Evolutionary conservation across 169 alveolate genomes (phyloP).

Genomic region (Plasmodium sp.): DNA sequence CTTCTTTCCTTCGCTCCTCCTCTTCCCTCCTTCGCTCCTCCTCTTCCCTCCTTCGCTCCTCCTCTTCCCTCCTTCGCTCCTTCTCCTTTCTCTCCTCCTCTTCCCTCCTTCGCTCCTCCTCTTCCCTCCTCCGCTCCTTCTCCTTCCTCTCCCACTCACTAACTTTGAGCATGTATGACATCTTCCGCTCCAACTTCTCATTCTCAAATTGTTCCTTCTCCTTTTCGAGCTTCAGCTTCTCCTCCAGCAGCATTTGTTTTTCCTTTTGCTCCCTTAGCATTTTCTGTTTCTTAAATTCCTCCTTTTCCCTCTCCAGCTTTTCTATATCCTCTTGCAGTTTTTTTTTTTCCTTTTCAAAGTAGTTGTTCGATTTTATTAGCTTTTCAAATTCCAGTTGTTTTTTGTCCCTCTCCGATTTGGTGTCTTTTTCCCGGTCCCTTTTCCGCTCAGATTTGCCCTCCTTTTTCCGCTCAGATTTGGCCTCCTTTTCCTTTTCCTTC

Average conservation of each 20-base stretch:
- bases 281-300: conserved; percentile 35
- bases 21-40: not conserved
- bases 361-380: conserved; percentile 17
- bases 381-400: conserved; percentile 29
- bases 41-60: not conserved
- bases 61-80: not conserved
- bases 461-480: not conserved
- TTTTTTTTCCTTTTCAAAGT: conserved; percentile 60
- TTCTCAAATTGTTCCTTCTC: conserved; percentile 59
- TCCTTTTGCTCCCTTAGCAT: conserved; percentile 14
- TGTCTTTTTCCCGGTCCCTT: not conserved
- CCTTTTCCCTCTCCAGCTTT: conserved; percentile 45
- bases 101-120: not conserved
- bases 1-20: not conserved
- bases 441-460: not conserved
- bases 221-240: conserved; percentile 75
- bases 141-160: conserved; percentile 19
- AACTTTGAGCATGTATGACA: conserved; percentile 27
- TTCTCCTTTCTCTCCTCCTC: not conserved
- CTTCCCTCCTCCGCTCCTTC: not conserved
- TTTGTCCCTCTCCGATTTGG: not conserved
- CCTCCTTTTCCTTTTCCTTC: not conserved
- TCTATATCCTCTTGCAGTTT: conserved; percentile 57
- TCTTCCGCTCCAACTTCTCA: conserved; percentile 21
- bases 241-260: conserved; percentile 75